These are phyloP conservation scores for Monilinia polystroma DNA, from an alignment of 2,329 filamentous ascomycete species.

Conservation along the genomic window DNA sequence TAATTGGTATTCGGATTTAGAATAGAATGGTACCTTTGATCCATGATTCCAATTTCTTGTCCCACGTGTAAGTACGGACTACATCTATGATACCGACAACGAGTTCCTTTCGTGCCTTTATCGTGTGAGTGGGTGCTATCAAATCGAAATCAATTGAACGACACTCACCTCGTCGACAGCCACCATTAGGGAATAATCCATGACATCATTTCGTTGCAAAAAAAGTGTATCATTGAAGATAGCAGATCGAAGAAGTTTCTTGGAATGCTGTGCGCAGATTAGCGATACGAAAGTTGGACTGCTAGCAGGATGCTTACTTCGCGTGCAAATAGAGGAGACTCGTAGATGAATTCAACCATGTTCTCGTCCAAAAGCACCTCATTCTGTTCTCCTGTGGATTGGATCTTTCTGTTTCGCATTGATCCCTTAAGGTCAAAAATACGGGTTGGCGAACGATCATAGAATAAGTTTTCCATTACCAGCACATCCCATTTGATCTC, in stretches of 20 bases:
- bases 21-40: constrained; percentile 64
- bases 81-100: constrained; percentile 98
- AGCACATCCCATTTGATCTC: constrained; percentile 94
- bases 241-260: constrained; percentile 84
- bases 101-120: constrained; percentile 70
- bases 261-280: constrained; percentile 61
- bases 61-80: constrained; percentile 98
- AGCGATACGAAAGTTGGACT: not conserved
- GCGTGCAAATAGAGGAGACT: constrained; percentile 89
- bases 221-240: constrained; percentile 99
- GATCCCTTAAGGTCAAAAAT: constrained; percentile 96
- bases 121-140: constrained; percentile 20
- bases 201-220: constrained; percentile 90
- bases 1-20: not conserved
- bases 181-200: constrained; percentile 99
- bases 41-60: constrained; percentile 99
- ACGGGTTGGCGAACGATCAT: constrained; percentile 84
- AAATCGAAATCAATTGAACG: not conserved
- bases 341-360: constrained; percentile 98
- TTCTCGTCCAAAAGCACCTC: constrained; percentile 97
- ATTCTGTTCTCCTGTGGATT: constrained; percentile 91
- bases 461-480: constrained; percentile 97
- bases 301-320: constrained; percentile 48
- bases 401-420: constrained; percentile 97
- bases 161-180: constrained; percentile 74